Percentiles rank a stretch among this genome's conserved stretches.
Conservation (phyloP, 345 rosid species). For the Chamaenerion angustifolium region DNA sequence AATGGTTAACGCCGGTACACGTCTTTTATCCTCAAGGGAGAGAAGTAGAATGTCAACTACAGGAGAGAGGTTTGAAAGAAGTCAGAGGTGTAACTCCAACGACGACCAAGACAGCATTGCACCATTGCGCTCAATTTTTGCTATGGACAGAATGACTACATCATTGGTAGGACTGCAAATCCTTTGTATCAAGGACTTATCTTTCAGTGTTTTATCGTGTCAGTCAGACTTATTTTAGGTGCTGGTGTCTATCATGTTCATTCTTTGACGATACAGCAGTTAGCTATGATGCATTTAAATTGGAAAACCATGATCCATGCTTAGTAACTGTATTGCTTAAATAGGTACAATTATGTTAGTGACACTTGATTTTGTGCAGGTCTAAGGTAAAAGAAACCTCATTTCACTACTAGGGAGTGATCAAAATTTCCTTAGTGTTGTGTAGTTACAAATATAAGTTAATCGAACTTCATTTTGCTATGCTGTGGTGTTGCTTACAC, state of each 20-base stretch:
- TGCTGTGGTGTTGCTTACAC: neutral
- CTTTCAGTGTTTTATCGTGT: no score
- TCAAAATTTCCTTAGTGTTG: no score
- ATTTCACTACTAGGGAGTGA: no score
- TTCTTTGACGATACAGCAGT: neutral
- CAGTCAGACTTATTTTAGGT: neutral
- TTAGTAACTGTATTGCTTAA: no score
- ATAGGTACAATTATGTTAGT: no score
- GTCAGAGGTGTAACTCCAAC: neutral
- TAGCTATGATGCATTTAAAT: no score
- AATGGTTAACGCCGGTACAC: neutral
- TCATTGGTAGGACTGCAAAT: slow-evolving; percentile 13
- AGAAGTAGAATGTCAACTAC: neutral
- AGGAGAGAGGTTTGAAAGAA: slow-evolving; percentile 61
- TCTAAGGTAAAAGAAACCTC: no score
- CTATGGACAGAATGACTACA: slow-evolving; percentile 4
- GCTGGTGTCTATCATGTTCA: neutral
- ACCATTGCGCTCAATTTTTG: slow-evolving; percentile 3
- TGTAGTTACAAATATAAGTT: neutral
- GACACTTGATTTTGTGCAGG: no score
- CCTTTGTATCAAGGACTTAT: neutral
- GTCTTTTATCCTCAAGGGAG: neutral
- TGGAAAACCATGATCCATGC: no score
- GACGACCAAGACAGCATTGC: slow-evolving; percentile 8
- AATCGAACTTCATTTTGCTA: neutral